These are phyloP conservation scores for Senna tora DNA, from an alignment of 306 rosid species.

Conservation along the genomic window DNA sequence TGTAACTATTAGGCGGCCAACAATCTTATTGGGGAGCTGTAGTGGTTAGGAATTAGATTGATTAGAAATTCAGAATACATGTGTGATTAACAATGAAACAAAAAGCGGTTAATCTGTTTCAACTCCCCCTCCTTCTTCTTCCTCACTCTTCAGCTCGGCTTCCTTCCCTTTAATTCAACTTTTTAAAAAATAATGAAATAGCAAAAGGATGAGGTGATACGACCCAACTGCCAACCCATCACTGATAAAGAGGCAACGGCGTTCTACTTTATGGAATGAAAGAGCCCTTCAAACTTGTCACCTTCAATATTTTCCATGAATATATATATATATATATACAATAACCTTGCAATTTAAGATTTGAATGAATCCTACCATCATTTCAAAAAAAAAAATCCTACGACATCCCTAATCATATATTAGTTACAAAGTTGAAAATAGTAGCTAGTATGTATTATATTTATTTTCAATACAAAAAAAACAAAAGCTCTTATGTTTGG, in stretches of 20 bases:
- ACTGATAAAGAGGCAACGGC: conserved; percentile 49
- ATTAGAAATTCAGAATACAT: too few relatives aligned
- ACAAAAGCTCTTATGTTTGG: too few relatives aligned
- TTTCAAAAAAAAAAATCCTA: too few relatives aligned
- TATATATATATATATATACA: neutral
- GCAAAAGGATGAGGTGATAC: conserved; percentile 43
- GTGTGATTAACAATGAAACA: conserved; percentile 4
- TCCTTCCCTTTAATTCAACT: neutral
- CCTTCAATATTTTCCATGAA: neutral
- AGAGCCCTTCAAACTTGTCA: conserved; percentile 30
- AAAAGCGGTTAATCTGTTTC: conserved; percentile 48
- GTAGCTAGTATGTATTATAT: neutral
- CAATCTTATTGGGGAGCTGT: too few relatives aligned
- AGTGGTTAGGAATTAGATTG: neutral
- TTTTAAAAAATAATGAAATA: conserved; percentile 7
- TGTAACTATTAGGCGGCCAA: too few relatives aligned
- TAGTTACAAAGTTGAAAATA: too few relatives aligned
- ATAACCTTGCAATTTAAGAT: conserved; percentile 29
- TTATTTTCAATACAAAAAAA: conserved; percentile 11
- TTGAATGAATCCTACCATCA: too few relatives aligned
- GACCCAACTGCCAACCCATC: conserved; percentile 67
- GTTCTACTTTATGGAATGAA: conserved; percentile 47
- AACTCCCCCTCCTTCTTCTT: conserved; percentile 28
- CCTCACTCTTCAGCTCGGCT: conserved; percentile 40
- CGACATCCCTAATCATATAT: too few relatives aligned